phyloP scores from a whole-genome alignment of 192 early-diverging fungal genomes.

The Gaertneriomyces sp. region DNA sequence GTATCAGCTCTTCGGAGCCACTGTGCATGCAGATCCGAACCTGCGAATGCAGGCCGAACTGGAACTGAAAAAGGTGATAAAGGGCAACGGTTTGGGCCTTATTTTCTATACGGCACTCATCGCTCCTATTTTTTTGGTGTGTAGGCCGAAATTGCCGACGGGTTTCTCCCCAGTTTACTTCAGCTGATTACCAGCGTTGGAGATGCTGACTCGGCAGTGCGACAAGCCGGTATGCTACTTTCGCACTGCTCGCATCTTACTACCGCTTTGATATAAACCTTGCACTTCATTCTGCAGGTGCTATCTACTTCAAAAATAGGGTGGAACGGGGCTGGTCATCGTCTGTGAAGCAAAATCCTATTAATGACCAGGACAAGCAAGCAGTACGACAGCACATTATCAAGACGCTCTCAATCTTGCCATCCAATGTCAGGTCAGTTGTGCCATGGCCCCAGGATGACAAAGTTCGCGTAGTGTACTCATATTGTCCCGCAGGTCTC shows the following conservation, averaged over 20 bases:
- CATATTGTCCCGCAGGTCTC: conserved; percentile 32
- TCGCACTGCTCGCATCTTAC: background rate
- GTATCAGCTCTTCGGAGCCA: conserved; percentile 71
- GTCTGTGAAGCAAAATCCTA: conserved; percentile 28
- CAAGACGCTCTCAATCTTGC: conserved; percentile 65
- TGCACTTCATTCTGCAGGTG: conserved; percentile 30
- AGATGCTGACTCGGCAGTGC: conserved; percentile 26
- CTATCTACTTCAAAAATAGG: conserved; percentile 91
- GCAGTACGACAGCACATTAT: conserved; percentile 73
- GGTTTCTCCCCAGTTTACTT: conserved; percentile 49
- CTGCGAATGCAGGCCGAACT: conserved; percentile 80
- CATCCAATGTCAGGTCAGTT: conserved; percentile 64
- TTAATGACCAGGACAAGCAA: conserved; percentile 52
- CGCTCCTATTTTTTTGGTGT: background rate
- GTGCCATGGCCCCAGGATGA: conserved; percentile 2
- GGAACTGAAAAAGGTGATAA: conserved; percentile 66
- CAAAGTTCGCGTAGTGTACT: background rate
- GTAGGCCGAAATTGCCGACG: conserved; percentile 42
- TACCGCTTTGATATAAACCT: background rate
- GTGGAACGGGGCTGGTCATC: conserved; percentile 67
- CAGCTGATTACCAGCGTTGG: conserved; percentile 28
- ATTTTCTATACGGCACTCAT: background rate
- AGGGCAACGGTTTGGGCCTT: background rate
- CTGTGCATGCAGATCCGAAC: conserved; percentile 72
- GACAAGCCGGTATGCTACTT: conserved; percentile 36